Base-by-base conservation (phyloP, 2,329 filamentous ascomycete genomes). In the Paracoccidioides brasiliensis region DNA sequence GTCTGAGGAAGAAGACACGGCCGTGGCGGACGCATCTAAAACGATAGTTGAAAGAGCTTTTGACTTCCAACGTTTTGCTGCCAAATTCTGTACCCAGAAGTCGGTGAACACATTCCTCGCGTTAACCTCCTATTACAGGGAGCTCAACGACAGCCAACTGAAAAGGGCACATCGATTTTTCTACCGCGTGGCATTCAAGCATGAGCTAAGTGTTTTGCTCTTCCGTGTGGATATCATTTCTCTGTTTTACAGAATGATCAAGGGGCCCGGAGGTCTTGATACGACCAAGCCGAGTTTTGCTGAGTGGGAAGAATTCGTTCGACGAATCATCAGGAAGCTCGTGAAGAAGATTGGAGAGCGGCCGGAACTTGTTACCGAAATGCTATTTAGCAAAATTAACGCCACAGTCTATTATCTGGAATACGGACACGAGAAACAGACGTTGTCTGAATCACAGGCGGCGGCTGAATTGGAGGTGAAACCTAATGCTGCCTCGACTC, bases 141-240 rank as follows among this genome's bases (percentile, higher is more conserved):
- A 98, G 60, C 78, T 98, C 9, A 80, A 83, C 53, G 76, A 83
- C 2, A 77, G 83, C 41, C 93, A 98, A 67, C 75, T 97, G 41
- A 97, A 97, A 73, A 83, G 93, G 5, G 85, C 85, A 10, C 93
- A 97, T 72, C 85, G 93, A 5, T 98, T 91, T 69, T 90, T 98
- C 65, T 94, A 97, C 66, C 85, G 91, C 0, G 78, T 95, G 9
- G 90, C 90, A 0, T 97, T 97, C 76, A 98, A 97, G 72, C 87
- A 95, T 69, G 88, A 96, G 49, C 84, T 93, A 74, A 84, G 84
- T 56, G 84, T 96, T 28, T 81, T 96, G 73, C 77, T 98, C 1
- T 97, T 90, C 71, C 83, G 91, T 8, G 81, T 95, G 4, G 93
- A 97, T 67, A 95, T 96, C 40, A 82, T 98, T 49, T 83, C 87